These are phyloP conservation scores for Didymella segeticola DNA, from an alignment of 2,329 filamentous ascomycete genomes.

Conservation along the genomic window DNA sequence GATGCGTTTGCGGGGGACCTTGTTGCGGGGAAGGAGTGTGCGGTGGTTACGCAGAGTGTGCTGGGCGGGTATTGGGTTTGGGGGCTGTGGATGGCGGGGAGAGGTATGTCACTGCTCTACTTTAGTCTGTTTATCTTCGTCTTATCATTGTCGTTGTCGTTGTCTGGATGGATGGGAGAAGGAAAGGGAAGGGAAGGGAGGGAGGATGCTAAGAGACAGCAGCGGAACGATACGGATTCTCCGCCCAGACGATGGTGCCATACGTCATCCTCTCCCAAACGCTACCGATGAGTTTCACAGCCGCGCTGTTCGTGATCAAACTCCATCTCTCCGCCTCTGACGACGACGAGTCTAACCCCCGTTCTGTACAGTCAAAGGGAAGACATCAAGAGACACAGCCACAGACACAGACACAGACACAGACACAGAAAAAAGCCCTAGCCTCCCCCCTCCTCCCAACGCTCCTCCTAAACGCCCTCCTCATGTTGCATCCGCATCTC, in stretches of 20 bases:
- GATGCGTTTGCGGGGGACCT: constrained; percentile 39
- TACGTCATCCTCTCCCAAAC: constrained; percentile 41
- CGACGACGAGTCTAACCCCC: constrained; percentile 15
- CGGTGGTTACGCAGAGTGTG: constrained; percentile 34
- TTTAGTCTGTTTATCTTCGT: too few relatives aligned
- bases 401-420: not conserved
- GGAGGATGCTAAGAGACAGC: not conserved
- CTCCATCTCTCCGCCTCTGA: constrained; percentile 33
- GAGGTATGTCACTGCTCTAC: constrained; percentile 24
- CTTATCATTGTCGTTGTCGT: too few relatives aligned
- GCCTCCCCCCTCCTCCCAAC: constrained; percentile 34
- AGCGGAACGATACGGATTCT: constrained; percentile 25
- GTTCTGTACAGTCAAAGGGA: too few relatives aligned
- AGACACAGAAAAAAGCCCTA: constrained; percentile 15
- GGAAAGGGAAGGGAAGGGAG: too few relatives aligned
- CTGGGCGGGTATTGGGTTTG: constrained; percentile 40
- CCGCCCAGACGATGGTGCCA: constrained; percentile 19
- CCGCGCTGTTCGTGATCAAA: constrained; percentile 35
- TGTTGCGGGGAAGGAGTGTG: constrained; percentile 31
- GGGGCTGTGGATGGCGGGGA: constrained; percentile 37
- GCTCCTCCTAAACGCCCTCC: constrained; percentile 32
- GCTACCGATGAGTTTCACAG: constrained; percentile 38
- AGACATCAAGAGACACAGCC: too few relatives aligned
- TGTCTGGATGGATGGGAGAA: too few relatives aligned
- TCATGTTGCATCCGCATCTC: constrained; percentile 31